Conservation (phyloP, 345 rosid genomes). For the Pistacia integerrima region DNA sequence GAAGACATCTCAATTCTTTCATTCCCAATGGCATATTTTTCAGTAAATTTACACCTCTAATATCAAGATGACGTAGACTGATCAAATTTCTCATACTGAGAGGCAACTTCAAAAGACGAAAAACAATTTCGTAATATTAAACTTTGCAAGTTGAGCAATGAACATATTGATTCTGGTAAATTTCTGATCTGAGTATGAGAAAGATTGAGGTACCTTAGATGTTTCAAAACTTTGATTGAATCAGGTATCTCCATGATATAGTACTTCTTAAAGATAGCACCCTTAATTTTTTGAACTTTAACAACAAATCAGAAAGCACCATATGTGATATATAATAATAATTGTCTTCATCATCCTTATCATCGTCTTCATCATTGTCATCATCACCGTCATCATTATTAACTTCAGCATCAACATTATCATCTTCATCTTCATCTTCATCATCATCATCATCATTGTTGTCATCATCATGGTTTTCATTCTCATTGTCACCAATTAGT, state of each 20-base stretch:
- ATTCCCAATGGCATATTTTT: slow-evolving; percentile 2
- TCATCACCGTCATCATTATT: no score
- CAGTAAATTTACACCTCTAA: background rate
- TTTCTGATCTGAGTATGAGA: background rate
- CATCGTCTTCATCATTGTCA: no score
- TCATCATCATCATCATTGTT: no score
- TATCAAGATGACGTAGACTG: slow-evolving; percentile 12
- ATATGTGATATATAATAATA: background rate
- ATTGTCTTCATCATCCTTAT: no score
- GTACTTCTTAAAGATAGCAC: background rate
- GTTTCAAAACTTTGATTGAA: slow-evolving; percentile 8
- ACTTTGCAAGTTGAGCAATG: background rate
- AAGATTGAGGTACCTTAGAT: slow-evolving; percentile 9
- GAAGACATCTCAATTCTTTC: background rate
- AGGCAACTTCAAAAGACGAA: background rate
- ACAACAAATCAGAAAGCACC: background rate
- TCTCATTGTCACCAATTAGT: no score
- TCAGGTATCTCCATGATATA: background rate
- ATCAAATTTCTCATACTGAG: background rate
- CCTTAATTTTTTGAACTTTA: background rate
- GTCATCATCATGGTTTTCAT: no score
- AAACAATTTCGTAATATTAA: background rate
- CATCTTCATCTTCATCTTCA: no score
- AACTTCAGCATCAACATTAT: no score
- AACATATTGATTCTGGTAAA: slow-evolving; percentile 6